Base-by-base conservation (phyloP, 78 protist species). In the Planoprotostelium fungivorum region DNA sequence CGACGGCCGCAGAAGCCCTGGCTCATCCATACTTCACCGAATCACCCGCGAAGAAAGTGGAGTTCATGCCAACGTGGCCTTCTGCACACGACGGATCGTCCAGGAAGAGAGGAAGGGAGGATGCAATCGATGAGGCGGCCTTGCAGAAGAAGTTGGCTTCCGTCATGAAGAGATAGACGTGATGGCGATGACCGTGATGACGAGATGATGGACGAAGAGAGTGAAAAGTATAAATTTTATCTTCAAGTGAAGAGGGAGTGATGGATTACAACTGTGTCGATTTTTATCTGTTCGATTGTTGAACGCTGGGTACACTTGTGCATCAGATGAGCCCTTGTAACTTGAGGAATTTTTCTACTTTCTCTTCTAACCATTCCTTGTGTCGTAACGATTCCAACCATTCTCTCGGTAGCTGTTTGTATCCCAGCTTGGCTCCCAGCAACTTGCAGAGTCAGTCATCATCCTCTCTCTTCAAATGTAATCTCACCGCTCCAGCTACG, bases 11-110 rank as follows among this genome's bases (percentile, higher is more conserved):
- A 0, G 96, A 94, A 36, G 96, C 96, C 34, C 84, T 94, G 63
- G 34, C 86, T 36, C 96, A 94, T 37, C 90, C 95, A 0, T 94
- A 94, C 51, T 94, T 94, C 39, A 25, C 34, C 29, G 96, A 94
- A 39, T 86, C 36, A 38, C 96, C 96, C 25, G 88, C 88, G 34
- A 85, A 90, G 83, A 93, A 94, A 34, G 63, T 90, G 23, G 29
- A 84, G 39, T 29, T 91, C 10, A 94, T 94, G 96, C 96, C 94
- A 25, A 91, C 90, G 29, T 94, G 93, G 89, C 94, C 96, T n/a
- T 37, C 92, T 1, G 37, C 92, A 36, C 93, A 93, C 84, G 89
- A 93, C 51, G 85, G 38, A 29, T 34, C 89, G 1, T 37, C 10
- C 28, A 87, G 16, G 63, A 87, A 29, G 37, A 28, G 63, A 37